These are phyloP conservation scores for Leccinum barrowsii DNA, from an alignment of 768 basidiomycete genomes.

Conservation along the genomic window DNA sequence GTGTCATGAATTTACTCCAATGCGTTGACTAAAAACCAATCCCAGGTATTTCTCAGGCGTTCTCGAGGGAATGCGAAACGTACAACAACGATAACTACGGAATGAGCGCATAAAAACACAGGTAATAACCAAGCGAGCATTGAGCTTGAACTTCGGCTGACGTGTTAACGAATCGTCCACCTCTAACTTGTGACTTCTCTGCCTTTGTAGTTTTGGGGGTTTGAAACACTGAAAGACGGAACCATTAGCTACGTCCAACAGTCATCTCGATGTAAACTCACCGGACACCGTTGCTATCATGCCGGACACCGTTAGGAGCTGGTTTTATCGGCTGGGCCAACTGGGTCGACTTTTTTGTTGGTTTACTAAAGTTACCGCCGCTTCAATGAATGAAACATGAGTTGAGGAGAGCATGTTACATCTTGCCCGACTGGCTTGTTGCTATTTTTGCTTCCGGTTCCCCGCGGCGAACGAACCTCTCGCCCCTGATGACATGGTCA, in stretches of 20 bases:
- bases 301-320: no score
- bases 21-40: no score
- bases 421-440: accelerated
- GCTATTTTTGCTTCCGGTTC: accelerated
- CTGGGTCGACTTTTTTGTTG: no score
- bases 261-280: no score
- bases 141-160: background rate
- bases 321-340: no score
- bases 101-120: background rate
- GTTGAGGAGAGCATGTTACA: background rate
- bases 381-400: background rate
- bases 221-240: background rate
- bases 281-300: no score
- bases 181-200: no score
- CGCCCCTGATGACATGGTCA: background rate
- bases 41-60: no score
- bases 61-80: background rate
- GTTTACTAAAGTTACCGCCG: no score
- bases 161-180: no score
- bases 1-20: no score
- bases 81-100: background rate
- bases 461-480: conserved; percentile 7
- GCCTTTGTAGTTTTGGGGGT: accelerated
- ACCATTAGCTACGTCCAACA: background rate
- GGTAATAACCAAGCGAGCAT: no score